Evolutionary conservation across 148 eudicot genomes (phyloP), one percentile per base, ranked within the genome.

Genomic region (Hydrangea macrophylla): DNA sequence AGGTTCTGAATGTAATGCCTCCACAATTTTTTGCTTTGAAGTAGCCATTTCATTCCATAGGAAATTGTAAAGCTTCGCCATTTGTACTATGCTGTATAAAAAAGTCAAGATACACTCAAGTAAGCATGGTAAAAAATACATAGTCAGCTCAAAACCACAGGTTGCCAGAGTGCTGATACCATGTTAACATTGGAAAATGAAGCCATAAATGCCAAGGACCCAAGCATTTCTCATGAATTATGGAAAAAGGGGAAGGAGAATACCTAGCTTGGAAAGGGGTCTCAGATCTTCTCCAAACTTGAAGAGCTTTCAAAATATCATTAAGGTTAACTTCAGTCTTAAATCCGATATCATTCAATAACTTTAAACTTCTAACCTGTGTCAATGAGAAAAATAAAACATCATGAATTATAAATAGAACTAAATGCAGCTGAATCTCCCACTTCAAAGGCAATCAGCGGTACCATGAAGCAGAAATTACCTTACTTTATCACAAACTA

Each of bases 1-100:
- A 69, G 92, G 88, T 45, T 89, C 92, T n/a, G 80, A 79, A 58
- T 24, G 67, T 23, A 94, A 80, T 62, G 82, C 75, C 53, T 81
- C 84, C 68, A 79, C 13, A 37, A 83, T 82, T 77, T 75, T 80
- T 68, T 79, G 72, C 78, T 83, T 82, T 62, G 88, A 81, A 45
- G 68, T 69, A 75, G 79, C 60, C 86, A 85, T 84, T 75, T 75
- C 91, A 73, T 78, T 85, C 87, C 89, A 88, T 40, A 94, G 62
- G 69, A 79, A 86, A 26, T 84, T 51, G 80, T 90, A 94, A 37
- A 94, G 79, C 64, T 78, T 88, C 62, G 88, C 83, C 98, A 94
- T 94, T 74, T 94, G 98, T 53, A 82, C 78, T 71, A 90, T 58
- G 73, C 98, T 92, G 92, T 42, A 33, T 62, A 67, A 40, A 70